Percentiles rank a stretch among this genome's conserved stretches.
phyloP scores from a whole-genome alignment of 257 asterid genomes.

The Echites panduratus region DNA sequence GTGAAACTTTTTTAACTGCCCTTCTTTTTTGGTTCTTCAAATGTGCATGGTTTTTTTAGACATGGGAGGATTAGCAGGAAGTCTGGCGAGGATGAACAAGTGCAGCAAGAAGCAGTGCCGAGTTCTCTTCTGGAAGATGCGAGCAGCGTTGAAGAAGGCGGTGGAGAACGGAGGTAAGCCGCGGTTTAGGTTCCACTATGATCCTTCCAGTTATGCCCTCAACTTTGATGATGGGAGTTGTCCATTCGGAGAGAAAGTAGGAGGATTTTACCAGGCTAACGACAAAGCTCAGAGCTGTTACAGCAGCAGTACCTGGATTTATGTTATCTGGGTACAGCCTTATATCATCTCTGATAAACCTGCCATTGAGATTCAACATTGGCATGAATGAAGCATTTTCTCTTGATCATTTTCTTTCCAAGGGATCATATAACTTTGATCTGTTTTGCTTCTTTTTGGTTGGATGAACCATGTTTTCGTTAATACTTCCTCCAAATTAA shows the following conservation, averaged over 20 bases:
- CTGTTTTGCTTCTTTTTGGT: neutral
- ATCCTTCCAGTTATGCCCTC: conserved; percentile 67
- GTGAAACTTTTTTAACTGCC: neutral
- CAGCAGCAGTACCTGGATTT: conserved; percentile 30
- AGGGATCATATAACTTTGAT: neutral
- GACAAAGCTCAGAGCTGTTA: conserved; percentile 13
- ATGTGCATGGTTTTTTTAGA: neutral
- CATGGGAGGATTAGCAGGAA: conserved; percentile 35
- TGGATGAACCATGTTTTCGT: neutral
- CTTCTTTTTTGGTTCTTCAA: neutral
- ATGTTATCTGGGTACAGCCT: conserved; percentile 34
- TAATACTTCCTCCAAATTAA: too few species aligned
- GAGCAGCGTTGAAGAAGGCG: conserved; percentile 44
- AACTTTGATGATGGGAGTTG: conserved; percentile 56
- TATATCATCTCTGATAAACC: neutral
- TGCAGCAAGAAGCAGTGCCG: conserved; percentile 39
- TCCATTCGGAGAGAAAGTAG: conserved; percentile 13
- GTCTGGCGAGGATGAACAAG: conserved; percentile 28
- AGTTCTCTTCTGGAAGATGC: conserved; percentile 39
- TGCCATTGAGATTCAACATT: neutral
- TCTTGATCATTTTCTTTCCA: neutral
- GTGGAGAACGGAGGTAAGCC: conserved; percentile 25
- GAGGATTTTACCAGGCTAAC: conserved; percentile 4
- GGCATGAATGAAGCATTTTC: neutral
- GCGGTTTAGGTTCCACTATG: conserved; percentile 48